These are phyloP conservation scores for Fomitopsis palustris DNA, from an alignment of 1,284 basidiomycete species.

Conservation along the genomic window DNA sequence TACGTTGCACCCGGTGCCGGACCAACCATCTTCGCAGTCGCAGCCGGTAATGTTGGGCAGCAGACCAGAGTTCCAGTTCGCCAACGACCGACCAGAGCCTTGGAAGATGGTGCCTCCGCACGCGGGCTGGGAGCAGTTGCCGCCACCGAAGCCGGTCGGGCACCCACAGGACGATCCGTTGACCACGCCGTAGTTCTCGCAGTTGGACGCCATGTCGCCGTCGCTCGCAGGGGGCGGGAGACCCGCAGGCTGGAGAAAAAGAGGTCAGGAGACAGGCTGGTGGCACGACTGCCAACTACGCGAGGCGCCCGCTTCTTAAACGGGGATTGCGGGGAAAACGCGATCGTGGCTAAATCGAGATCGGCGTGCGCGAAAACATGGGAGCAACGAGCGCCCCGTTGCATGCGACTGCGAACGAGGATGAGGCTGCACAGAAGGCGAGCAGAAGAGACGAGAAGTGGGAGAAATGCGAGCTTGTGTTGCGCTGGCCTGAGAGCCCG, in stretches of 20 bases:
- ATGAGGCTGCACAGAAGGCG: neutral
- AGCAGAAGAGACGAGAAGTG: neutral
- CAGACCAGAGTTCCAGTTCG: slow-evolving; percentile 31
- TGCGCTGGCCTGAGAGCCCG: neutral
- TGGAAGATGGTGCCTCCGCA: slow-evolving; percentile 83
- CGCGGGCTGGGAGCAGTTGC: slow-evolving; percentile 62
- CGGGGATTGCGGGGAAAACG: neutral
- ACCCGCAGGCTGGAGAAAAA: neutral
- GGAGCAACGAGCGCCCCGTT: neutral
- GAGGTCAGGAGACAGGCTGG: neutral
- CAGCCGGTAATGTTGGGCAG: slow-evolving; percentile 68
- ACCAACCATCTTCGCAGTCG: slow-evolving; percentile 69
- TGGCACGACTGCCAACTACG: neutral
- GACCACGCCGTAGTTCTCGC: slow-evolving; percentile 66
- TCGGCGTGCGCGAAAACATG: neutral
- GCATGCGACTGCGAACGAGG: neutral
- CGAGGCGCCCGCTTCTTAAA: neutral
- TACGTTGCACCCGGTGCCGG: slow-evolving; percentile 75
- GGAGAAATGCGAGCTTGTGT: neutral
- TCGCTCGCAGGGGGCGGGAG: neutral
- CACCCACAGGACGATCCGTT: slow-evolving; percentile 63
- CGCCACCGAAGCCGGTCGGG: slow-evolving; percentile 73
- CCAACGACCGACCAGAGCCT: slow-evolving; percentile 51
- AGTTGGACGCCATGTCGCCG: slow-evolving; percentile 25
- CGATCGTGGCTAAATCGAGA: neutral